Base-by-base conservation (phyloP, 225 moss, liverwort and hornwort species). In the Marchantia paleacea region DNA sequence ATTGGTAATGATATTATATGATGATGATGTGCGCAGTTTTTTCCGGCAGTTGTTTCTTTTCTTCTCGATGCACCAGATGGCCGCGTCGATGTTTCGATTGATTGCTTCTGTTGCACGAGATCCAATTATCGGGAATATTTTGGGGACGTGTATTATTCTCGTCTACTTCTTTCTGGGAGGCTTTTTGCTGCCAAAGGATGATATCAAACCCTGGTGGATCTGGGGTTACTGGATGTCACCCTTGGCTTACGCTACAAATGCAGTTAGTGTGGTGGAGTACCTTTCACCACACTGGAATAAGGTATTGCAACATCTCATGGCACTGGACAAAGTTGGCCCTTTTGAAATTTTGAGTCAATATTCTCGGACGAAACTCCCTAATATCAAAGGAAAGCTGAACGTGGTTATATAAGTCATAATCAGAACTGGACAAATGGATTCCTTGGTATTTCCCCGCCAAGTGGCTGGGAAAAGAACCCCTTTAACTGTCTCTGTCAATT, bases 151-250 rank as follows among this genome's bases (percentile, higher is more conserved):
- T 0, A 0, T 78, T 53, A 88, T 94, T 24, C 82, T 88, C 25
- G 61, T 84, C 14, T 55, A 86, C 3, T 86, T 82, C 80, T 78
- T 87, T 75, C 79, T 84, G 8, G 95, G 93, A 22, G 95, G 93
- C 0, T 93, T 88, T 69, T 66, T 91, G 51, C 79, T 95, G 11
- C 89, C 89, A 1, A 82, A 92, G 19, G 65, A 85, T 0, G 77
- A 75, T 0, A 81, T 92, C 28, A 89, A 92, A 50, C 24, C 20
- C 12, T 93, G 88, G 90, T 95, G 93, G 95, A 88, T 90, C 19
- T 93, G 93, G 93, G 93, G 83, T 0, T 95, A 92, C 66, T 93
- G 92, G 93, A 65, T 88, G 20, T 92, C 93, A 0, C 95, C 95
- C 26, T 68, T 93, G 82, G 85, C 86, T 25, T 93, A 92, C 14